Percentiles rank a stretch among this genome's conserved stretches.
These are phyloP conservation scores for Bipolaris gigantea DNA, from an alignment of 2,329 filamentous ascomycete genomes.

Conservation along the genomic window DNA sequence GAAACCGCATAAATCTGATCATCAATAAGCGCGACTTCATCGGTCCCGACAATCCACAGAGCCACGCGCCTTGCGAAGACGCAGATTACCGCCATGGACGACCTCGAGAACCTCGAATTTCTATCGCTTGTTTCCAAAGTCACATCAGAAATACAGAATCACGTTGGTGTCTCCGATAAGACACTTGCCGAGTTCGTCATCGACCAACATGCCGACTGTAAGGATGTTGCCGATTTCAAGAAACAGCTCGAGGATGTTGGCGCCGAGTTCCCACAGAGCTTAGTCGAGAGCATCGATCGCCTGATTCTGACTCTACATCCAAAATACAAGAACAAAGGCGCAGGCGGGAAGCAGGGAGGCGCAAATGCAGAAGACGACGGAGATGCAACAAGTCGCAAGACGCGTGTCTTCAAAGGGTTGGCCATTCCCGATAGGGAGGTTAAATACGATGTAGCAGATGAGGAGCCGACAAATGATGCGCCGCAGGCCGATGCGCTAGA, in stretches of 20 bases:
- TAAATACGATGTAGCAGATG: slow-evolving; percentile 55
- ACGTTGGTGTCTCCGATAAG: slow-evolving; percentile 89
- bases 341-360: slow-evolving; percentile 40
- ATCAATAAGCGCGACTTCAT: background rate
- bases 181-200: slow-evolving; percentile 97
- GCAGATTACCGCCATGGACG: slow-evolving; percentile 66
- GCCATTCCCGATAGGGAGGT: slow-evolving; percentile 78
- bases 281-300: slow-evolving; percentile 90
- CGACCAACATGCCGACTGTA: slow-evolving; percentile 78
- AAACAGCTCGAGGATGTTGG: slow-evolving; percentile 73
- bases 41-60: background rate
- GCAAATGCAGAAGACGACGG: slow-evolving; percentile 54
- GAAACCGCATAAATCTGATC: background rate
- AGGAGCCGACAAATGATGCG: slow-evolving; percentile 41
- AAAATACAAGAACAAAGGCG: slow-evolving; percentile 67
- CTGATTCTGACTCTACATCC: slow-evolving; percentile 89
- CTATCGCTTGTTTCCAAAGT: slow-evolving; percentile 94
- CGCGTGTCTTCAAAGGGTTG: slow-evolving; percentile 86
- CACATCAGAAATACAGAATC: slow-evolving; percentile 90
- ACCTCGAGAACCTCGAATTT: slow-evolving; percentile 86
- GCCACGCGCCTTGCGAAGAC: slow-evolving; percentile 5
- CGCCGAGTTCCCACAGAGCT: slow-evolving; percentile 79
- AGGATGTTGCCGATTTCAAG: slow-evolving; percentile 72
- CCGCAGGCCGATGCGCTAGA: slow-evolving; percentile 71
- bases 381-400: slow-evolving; percentile 67